A percentile compares a stretch with the other conserved stretches of the same genome.
phyloP scores from a whole-genome alignment of 441 rosid species.

The Erodium moschatum region DNA sequence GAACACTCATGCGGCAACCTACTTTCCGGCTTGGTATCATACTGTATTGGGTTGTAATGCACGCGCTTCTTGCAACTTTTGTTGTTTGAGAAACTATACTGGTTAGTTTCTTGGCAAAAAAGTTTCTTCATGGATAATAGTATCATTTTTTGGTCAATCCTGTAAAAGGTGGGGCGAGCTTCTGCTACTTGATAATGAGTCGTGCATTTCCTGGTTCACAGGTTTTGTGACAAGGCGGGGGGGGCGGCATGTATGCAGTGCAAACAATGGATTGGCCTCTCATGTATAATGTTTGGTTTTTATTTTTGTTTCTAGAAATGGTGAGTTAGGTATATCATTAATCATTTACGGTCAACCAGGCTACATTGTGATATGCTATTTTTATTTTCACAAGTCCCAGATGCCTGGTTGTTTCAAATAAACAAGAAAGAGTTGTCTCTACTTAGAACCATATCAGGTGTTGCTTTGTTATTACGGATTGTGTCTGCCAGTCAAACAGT shows the following conservation, averaged over 20 bases:
- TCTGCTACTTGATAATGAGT: neutral
- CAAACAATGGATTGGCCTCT: constrained; percentile 12
- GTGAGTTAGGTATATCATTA: constrained; percentile 38
- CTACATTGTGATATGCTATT: constrained; percentile 37
- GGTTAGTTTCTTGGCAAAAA: constrained; percentile 27
- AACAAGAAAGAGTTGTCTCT: constrained; percentile 10
- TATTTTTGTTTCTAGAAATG: constrained; percentile 7
- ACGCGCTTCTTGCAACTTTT: constrained; percentile 64
- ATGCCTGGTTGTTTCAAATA: constrained; percentile 42
- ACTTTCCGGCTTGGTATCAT: constrained; percentile 81
- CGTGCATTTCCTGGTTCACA: neutral
- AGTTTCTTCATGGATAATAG: neutral
- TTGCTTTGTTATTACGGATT: neutral
- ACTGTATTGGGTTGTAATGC: constrained; percentile 82
- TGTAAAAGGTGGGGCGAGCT: neutral
- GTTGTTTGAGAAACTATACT: constrained; percentile 46
- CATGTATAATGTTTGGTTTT: neutral
- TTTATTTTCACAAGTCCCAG: constrained; percentile 43
- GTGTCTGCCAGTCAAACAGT: no score
- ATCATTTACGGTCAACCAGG: constrained; percentile 29
- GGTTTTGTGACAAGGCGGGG: neutral
- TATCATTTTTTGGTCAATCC: neutral
- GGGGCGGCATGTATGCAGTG: neutral
- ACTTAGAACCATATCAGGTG: neutral
- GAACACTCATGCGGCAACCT: constrained; percentile 92